Evolutionary conservation across 768 basidiomycete species (phyloP).

Genomic region (Lactarius pseudohatsudake): DNA sequence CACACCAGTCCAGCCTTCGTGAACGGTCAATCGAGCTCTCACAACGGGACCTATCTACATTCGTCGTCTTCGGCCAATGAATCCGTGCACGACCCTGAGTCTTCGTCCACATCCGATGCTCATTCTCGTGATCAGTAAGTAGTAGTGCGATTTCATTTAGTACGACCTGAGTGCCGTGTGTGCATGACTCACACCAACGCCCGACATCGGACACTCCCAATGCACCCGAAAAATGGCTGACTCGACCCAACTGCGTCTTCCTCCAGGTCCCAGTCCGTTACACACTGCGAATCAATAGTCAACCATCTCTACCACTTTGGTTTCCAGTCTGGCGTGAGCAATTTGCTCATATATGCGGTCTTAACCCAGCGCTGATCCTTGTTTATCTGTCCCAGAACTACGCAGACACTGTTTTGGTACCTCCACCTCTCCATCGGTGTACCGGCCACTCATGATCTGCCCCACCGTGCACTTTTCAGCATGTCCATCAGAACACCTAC

Average conservation of each 20-base stretch:
- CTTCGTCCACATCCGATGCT: not conserved
- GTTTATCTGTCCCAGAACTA: constrained; percentile 56
- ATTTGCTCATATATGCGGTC: not conserved
- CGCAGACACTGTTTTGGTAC: constrained; percentile 74
- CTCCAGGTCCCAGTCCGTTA: constrained; percentile 11
- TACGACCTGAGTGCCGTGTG: not conserved
- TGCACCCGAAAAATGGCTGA: constrained; percentile 1
- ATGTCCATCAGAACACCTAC: constrained; percentile 72
- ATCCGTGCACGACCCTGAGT: not conserved
- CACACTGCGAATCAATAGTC: constrained; percentile 55
- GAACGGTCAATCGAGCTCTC: not conserved
- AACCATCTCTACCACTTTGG: constrained; percentile 77
- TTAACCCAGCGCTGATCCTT: not conserved
- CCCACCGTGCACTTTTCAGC: constrained; percentile 42
- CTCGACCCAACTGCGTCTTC: constrained; percentile 3
- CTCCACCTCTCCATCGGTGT: not conserved
- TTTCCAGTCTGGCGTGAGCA: constrained; percentile 78
- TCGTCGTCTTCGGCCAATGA: not conserved
- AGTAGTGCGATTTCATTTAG: not conserved
- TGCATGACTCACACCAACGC: not conserved
- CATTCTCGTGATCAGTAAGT: not conserved
- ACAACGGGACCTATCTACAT: not conserved
- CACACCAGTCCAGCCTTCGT: not conserved
- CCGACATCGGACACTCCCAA: not conserved
- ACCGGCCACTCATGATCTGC: constrained; percentile 21